Percentiles rank a stretch among this genome's conserved stretches.
These are phyloP conservation scores for Epichloe gansuensis DNA, from an alignment of 2,329 filamentous ascomycete genomes.

Conservation along the genomic window DNA sequence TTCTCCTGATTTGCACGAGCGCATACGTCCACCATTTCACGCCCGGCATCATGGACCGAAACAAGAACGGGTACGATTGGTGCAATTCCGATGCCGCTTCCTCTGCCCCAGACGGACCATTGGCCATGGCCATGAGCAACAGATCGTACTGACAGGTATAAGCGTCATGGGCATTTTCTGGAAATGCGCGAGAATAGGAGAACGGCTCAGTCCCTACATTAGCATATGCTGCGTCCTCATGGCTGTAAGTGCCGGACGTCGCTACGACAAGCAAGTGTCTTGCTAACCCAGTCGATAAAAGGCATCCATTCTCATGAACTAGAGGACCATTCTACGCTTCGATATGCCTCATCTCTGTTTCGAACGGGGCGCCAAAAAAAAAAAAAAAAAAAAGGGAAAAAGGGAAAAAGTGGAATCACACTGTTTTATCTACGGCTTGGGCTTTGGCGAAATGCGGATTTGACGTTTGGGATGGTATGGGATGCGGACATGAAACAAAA, in stretches of 20 bases:
- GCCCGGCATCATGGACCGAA: constrained; percentile 79
- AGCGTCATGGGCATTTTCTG: constrained; percentile 81
- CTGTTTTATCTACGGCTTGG: not conserved
- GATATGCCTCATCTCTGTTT: not conserved
- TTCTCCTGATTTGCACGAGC: constrained; percentile 92
- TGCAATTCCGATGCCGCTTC: not conserved
- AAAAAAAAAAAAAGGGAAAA: too few species aligned
- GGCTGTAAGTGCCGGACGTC: constrained; percentile 50
- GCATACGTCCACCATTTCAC: constrained; percentile 87
- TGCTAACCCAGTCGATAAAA: constrained; percentile 6
- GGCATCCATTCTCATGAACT: constrained; percentile 26
- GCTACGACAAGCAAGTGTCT: not conserved
- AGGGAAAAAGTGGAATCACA: too few species aligned
- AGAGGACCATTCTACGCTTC: constrained; percentile 9
- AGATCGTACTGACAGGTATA: not conserved
- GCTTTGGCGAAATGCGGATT: not conserved
- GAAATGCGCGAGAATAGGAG: constrained; percentile 89
- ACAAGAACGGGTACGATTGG: constrained; percentile 67
- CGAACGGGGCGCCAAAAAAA: not conserved
- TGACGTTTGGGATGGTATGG: not conserved
- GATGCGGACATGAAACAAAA: not conserved
- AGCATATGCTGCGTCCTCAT: constrained; percentile 87
- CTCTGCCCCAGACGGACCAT: not conserved
- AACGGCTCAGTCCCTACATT: constrained; percentile 88
- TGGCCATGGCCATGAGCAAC: not conserved